Conservation (phyloP, 768 basidiomycete species). For the Phaeotremella skinneri region DNA sequence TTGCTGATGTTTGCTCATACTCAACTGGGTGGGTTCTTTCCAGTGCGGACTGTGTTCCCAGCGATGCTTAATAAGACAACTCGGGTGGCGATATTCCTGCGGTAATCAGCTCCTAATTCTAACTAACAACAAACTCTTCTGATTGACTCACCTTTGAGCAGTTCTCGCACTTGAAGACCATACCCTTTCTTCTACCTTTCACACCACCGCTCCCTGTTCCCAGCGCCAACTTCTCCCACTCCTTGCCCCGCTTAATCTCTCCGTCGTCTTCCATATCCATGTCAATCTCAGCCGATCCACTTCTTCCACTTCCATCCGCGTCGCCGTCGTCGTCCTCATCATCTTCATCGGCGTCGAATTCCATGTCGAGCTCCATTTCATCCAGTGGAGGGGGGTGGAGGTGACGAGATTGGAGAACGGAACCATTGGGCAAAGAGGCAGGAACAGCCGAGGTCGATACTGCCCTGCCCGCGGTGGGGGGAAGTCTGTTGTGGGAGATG, state of each 20-base stretch:
- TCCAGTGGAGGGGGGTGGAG: slow-evolving; percentile 12
- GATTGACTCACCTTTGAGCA: slow-evolving; percentile 73
- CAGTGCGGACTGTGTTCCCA: slow-evolving; percentile 98
- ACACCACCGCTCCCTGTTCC: slow-evolving; percentile 50
- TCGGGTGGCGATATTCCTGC: slow-evolving; percentile 66
- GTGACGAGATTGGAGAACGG: slow-evolving; percentile 8
- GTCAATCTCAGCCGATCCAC: slow-evolving; percentile 38
- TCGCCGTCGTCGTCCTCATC: slow-evolving; percentile 43
- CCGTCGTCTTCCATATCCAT: slow-evolving; percentile 42
- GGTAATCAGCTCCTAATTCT: slow-evolving; percentile 7
- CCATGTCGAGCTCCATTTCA: slow-evolving; percentile 48
- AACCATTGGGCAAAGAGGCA: slow-evolving; percentile 31
- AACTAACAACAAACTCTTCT: not conserved
- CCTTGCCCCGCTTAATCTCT: slow-evolving; percentile 17
- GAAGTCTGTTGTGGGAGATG: slow-evolving; percentile 7
- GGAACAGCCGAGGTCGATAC: slow-evolving; percentile 23
- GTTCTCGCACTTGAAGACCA: slow-evolving; percentile 86
- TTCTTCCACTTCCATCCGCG: slow-evolving; percentile 28
- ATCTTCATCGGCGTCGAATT: slow-evolving; percentile 43
- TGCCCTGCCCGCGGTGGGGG: not conserved
- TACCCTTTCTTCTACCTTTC: slow-evolving; percentile 70
- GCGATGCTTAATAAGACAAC: slow-evolving; percentile 92
- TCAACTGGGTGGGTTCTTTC: slow-evolving; percentile 85
- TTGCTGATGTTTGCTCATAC: slow-evolving; percentile 93
- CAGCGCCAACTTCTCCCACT: slow-evolving; percentile 39